phyloP scores from a whole-genome alignment of 352 stramenopile genomes.

The Phytopythium ostracodes region DNA sequence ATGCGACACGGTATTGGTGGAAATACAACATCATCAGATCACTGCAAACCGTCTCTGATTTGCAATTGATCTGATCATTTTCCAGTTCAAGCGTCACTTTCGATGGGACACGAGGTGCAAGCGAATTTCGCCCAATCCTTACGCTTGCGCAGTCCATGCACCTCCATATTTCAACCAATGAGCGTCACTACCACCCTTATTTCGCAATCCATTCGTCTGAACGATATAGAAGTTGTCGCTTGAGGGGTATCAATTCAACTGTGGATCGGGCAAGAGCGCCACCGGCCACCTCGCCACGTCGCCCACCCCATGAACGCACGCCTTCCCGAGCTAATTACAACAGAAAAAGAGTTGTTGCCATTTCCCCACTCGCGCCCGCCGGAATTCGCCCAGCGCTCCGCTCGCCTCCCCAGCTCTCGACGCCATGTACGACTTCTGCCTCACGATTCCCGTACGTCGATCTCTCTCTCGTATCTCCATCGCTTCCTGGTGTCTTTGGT shows the following conservation, averaged over 20 bases:
- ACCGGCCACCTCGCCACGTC: neutral
- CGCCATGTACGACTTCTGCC: conserved; percentile 86
- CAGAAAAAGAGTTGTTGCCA: neutral
- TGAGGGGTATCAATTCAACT: neutral
- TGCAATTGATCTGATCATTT: neutral
- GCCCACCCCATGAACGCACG: too few relatives aligned
- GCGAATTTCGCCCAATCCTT: conserved; percentile 1
- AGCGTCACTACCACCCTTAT: neutral
- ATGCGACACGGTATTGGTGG: too few relatives aligned
- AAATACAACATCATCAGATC: neutral
- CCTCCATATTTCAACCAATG: neutral
- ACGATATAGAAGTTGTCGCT: neutral
- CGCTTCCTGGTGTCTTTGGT: conserved; percentile 2
- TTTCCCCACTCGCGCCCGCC: neutral
- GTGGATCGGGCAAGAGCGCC: neutral
- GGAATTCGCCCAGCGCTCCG: neutral
- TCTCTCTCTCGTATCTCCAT: neutral
- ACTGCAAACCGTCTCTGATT: neutral
- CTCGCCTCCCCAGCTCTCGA: too few relatives aligned
- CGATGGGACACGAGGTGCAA: neutral
- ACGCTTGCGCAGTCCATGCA: neutral
- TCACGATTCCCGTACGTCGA: conserved; percentile 77
- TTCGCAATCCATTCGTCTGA: neutral
- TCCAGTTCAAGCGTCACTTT: neutral
- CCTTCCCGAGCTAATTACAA: conserved; percentile 1